Conservation (phyloP, 495 filamentous ascomycete genomes). For the Tuber indicum region DNA sequence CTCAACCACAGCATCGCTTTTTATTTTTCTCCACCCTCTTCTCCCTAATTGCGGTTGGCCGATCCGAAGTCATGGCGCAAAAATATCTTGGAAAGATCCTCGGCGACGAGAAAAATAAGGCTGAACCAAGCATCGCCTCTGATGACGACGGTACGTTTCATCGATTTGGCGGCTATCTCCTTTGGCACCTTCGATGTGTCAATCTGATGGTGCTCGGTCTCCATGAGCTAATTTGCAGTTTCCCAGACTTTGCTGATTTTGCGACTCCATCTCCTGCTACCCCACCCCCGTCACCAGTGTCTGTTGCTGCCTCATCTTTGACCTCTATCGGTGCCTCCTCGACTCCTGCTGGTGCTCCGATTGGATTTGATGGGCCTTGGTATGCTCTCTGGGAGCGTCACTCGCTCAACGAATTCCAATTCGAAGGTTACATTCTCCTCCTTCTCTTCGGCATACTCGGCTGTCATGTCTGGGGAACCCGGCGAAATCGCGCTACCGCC, state of each 20-base stretch:
- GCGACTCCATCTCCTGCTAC: constrained; percentile 43
- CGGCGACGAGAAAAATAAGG: constrained; percentile 30
- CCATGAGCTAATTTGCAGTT: constrained; percentile 6
- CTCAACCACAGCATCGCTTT: constrained; percentile 3
- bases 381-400: constrained; percentile 92
- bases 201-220: constrained; percentile 11
- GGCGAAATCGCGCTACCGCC: constrained; percentile 71
- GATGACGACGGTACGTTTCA: constrained; percentile 32
- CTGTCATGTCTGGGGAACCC: constrained; percentile 75
- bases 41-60: constrained; percentile 18
- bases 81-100: constrained; percentile 33
- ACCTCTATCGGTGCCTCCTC: constrained; percentile 56
- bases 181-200: constrained; percentile 18
- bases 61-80: constrained; percentile 22
- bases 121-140: constrained; percentile 15
- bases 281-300: constrained; percentile 35
- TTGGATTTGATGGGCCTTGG: constrained; percentile 56
- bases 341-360: constrained; percentile 46
- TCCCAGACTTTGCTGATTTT: constrained; percentile 50
- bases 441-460: constrained; percentile 65
- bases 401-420: constrained; percentile 69
- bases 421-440: constrained; percentile 74
- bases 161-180: background rate
- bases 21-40: background rate
- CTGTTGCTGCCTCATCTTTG: constrained; percentile 47